These are phyloP conservation scores for Bipolaris cookei DNA, from an alignment of 2,329 filamentous ascomycete genomes.

Conservation along the genomic window DNA sequence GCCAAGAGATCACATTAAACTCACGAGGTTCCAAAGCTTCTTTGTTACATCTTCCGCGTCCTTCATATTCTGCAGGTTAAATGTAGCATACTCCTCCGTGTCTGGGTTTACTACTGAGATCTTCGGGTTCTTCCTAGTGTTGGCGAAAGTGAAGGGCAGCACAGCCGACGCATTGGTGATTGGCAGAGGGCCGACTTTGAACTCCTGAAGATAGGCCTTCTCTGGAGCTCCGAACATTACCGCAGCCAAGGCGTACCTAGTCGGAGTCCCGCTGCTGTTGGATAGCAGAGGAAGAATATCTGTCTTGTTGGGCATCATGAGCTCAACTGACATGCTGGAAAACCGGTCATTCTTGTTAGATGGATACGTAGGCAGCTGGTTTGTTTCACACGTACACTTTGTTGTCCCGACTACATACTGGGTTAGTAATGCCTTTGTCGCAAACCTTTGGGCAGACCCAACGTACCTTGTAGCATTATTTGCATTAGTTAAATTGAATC, in stretches of 20 bases:
- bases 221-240: constrained; percentile 4
- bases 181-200: constrained; percentile 1
- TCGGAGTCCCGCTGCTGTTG: not conserved
- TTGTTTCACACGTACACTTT: not conserved
- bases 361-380: not conserved
- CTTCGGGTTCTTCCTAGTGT: not conserved
- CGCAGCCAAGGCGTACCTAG: constrained; percentile 1
- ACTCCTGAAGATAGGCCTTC: constrained; percentile 1
- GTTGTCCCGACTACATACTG: not conserved
- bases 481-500: not conserved
- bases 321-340: not conserved
- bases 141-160: constrained; percentile 1
- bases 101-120: not conserved
- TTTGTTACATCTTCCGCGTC: constrained; percentile 1
- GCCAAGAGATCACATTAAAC: not conserved
- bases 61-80: constrained; percentile 1
- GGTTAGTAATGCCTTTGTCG: not conserved
- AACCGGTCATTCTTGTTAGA: not conserved
- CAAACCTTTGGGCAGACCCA: not conserved
- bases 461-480: not conserved
- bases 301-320: constrained; percentile 3
- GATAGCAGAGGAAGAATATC: not conserved
- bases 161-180: not conserved
- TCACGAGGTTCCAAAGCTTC: constrained; percentile 1
- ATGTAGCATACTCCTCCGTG: not conserved